phyloP scores from a whole-genome alignment of 768 basidiomycete genomes.

The Russula sp. region DNA sequence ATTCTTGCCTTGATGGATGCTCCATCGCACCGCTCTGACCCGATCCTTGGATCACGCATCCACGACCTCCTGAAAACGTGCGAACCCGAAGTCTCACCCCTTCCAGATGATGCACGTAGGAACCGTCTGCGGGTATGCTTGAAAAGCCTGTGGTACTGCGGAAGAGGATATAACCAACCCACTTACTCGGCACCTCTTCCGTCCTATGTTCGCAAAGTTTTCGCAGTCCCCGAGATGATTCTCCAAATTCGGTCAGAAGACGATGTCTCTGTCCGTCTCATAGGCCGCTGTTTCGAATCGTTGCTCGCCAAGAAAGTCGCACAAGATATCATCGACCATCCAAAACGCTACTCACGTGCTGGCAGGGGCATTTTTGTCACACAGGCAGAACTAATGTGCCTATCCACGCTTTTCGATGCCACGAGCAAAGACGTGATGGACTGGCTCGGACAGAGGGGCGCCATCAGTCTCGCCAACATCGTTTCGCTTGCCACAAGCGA shows the following conservation, averaged over 20 bases:
- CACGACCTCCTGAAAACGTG: constrained; percentile 5
- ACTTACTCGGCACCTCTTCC: neutral
- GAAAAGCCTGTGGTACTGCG: constrained; percentile 12
- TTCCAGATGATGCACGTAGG: neutral
- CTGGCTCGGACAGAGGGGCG: neutral
- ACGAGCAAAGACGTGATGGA: neutral
- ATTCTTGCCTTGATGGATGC: constrained; percentile 3
- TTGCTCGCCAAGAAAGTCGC: neutral
- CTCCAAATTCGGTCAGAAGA: constrained; percentile 5
- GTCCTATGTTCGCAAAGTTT: constrained; percentile 6
- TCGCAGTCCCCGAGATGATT: constrained; percentile 3
- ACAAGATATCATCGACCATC: neutral
- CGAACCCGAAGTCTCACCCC: neutral
- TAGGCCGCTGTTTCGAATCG: constrained; percentile 1
- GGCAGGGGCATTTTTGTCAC: neutral
- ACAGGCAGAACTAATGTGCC: neutral
- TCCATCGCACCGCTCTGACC: neutral
- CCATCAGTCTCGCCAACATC: constrained; percentile 6
- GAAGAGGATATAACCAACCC: neutral
- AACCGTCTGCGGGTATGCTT: neutral
- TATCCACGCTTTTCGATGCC: constrained; percentile 4
- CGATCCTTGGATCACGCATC: neutral
- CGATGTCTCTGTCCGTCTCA: neutral
- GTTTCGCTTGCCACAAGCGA: neutral
- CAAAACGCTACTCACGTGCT: neutral